A percentile compares a stretch with the other conserved stretches of the same genome.
Conservation (phyloP, 148 eudicot genomes). For the Cornus kousa region DNA sequence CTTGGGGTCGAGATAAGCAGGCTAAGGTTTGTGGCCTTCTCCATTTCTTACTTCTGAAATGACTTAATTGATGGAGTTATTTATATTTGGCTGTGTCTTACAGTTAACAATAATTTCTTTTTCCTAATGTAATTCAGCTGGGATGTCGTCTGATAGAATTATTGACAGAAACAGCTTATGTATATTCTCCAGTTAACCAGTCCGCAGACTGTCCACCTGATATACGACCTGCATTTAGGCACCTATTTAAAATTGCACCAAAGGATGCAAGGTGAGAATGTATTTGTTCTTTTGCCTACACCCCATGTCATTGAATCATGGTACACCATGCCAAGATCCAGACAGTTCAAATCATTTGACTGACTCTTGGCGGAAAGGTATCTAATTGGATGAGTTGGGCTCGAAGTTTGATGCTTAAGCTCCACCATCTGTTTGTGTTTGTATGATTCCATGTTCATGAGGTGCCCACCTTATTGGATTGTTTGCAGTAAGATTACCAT, state of each 20-base stretch:
- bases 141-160: constrained; percentile 83
- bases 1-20: constrained; percentile 77
- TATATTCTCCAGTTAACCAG: constrained; percentile 62
- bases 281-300: constrained; percentile 19
- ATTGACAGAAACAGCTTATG: constrained; percentile 78
- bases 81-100: neutral
- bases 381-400: neutral
- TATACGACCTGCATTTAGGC: constrained; percentile 84
- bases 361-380: constrained; percentile 1
- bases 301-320: neutral
- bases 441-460: neutral
- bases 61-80: neutral
- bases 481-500: neutral
- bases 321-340: constrained; percentile 10
- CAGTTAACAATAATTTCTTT: constrained; percentile 9
- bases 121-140: constrained; percentile 51
- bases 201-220: constrained; percentile 75
- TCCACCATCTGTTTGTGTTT: neutral
- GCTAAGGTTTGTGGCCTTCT: constrained; percentile 62
- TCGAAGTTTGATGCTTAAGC: neutral
- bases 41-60: constrained; percentile 2
- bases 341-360: neutral
- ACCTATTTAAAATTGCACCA: constrained; percentile 48
- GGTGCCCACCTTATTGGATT: neutral
- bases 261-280: constrained; percentile 60